Evolutionary conservation across 2,329 filamentous ascomycete genomes (phyloP).

Genomic region (Sporothrix dimorphospora): DNA sequence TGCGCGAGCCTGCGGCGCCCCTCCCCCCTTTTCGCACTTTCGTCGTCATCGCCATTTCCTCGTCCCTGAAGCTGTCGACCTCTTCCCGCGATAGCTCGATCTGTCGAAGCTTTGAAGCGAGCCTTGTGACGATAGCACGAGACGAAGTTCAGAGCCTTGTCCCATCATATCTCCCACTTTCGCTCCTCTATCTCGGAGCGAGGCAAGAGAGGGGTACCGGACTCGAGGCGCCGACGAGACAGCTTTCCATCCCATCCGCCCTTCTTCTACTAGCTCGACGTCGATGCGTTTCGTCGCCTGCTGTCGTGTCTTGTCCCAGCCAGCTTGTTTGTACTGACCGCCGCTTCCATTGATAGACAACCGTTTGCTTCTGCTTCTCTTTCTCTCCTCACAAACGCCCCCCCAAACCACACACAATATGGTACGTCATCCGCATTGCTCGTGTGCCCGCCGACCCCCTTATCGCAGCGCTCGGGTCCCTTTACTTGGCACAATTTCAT

Average conservation of each 20-base stretch:
- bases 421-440: constrained; percentile 28
- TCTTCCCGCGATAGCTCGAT: not conserved
- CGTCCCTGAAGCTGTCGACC: not conserved
- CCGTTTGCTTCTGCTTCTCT: not conserved
- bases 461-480: not conserved
- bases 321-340: not conserved
- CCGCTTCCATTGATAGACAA: not conserved
- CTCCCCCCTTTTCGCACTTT: constrained; percentile 10
- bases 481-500: not conserved
- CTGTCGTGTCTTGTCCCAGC: not conserved
- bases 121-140: not conserved
- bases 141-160: not conserved
- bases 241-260: constrained; percentile 9
- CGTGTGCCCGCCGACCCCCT: constrained; percentile 18
- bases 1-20: not conserved
- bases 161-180: not conserved
- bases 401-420: constrained; percentile 25
- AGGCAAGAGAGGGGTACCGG: not conserved
- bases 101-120: not conserved
- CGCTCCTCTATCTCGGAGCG: not conserved
- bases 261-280: not conserved
- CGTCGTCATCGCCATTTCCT: constrained; percentile 10
- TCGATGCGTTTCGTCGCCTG: not conserved
- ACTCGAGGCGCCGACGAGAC: no score
- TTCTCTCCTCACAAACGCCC: not conserved